phyloP scores from a whole-genome alignment of 805 yeast species.

The Kuraishia ogatae region DNA sequence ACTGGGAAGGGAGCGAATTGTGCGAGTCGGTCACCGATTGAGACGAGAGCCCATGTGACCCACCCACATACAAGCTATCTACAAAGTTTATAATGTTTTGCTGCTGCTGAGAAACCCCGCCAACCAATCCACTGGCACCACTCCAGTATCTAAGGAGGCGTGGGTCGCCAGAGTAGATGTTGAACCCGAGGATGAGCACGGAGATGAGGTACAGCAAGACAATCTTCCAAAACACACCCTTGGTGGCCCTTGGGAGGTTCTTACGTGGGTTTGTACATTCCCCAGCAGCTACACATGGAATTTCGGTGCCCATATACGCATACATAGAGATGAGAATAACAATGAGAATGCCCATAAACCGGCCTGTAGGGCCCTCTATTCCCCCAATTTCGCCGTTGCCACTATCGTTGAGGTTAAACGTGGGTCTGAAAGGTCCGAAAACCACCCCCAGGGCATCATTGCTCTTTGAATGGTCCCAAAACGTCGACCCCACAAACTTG shows the following conservation, averaged over 20 bases:
- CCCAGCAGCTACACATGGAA: constrained; percentile 48
- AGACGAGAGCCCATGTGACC: too few relatives aligned
- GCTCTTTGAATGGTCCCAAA: constrained; percentile 44
- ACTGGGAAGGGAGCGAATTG: constrained; percentile 32
- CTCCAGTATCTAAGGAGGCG: constrained; percentile 41
- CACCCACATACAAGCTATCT: background rate
- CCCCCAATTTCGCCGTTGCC: constrained; percentile 40
- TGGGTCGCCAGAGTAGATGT: constrained; percentile 62
- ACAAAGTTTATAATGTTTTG: constrained; percentile 5
- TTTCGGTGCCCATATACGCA: constrained; percentile 64
- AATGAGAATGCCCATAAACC: constrained; percentile 42
- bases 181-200: constrained; percentile 50
- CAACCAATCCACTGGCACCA: constrained; percentile 12
- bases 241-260: constrained; percentile 36
- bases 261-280: constrained; percentile 40
- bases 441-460: constrained; percentile 29
- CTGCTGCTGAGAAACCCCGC: constrained; percentile 10
- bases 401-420: constrained; percentile 43
- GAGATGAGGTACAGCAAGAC: constrained; percentile 40
- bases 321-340: constrained; percentile 49
- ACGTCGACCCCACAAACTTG: constrained; percentile 42
- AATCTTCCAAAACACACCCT: constrained; percentile 35
- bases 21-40: constrained; percentile 10
- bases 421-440: constrained; percentile 58
- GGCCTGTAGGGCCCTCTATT: constrained; percentile 41